A percentile compares a stretch with the other conserved stretches of the same genome.
phyloP scores from a whole-genome alignment of 352 stramenopile genomes.

The Proteromonas lacertae region DNA sequence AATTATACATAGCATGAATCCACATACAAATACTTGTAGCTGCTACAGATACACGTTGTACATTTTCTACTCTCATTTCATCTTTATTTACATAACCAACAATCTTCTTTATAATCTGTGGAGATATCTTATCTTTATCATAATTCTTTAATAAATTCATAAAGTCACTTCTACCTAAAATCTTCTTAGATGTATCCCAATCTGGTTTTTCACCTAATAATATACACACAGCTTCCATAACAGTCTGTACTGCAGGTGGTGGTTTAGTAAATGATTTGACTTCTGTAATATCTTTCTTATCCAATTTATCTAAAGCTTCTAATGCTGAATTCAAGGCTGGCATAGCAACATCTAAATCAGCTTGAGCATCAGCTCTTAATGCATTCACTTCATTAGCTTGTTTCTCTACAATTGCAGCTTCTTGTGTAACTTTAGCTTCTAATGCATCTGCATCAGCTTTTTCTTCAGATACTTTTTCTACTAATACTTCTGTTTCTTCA shows the following conservation, averaged over 20 bases:
- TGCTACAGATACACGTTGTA: constrained; percentile 54
- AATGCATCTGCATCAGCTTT: constrained; percentile 49
- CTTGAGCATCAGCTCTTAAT: constrained; percentile 62
- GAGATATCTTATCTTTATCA: constrained; percentile 70
- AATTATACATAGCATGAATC: constrained; percentile 65
- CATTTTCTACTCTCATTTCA: constrained; percentile 45
- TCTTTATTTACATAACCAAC: constrained; percentile 27
- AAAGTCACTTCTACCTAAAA: constrained; percentile 40
- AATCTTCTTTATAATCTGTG: constrained; percentile 42
- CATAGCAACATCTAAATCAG: constrained; percentile 48
- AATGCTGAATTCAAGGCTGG: constrained; percentile 62
- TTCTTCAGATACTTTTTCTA: constrained; percentile 66
- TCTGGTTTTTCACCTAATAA: constrained; percentile 16
- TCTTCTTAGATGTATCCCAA: constrained; percentile 60
- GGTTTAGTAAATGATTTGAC: constrained; percentile 72
- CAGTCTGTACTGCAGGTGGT: constrained; percentile 49
- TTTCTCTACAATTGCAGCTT: constrained; percentile 43
- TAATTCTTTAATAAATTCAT: constrained; percentile 54
- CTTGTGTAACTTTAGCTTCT: constrained; percentile 44
- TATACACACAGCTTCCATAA: constrained; percentile 19
- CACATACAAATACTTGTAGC: constrained; percentile 59
- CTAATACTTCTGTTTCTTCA: constrained; percentile 25
- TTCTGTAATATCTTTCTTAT: constrained; percentile 67
- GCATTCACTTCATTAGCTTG: constrained; percentile 45
- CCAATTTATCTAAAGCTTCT: constrained; percentile 51